Evolutionary conservation across 2,329 filamentous ascomycete species (phyloP).

Genomic region (Colletotrichum orbiculare): DNA sequence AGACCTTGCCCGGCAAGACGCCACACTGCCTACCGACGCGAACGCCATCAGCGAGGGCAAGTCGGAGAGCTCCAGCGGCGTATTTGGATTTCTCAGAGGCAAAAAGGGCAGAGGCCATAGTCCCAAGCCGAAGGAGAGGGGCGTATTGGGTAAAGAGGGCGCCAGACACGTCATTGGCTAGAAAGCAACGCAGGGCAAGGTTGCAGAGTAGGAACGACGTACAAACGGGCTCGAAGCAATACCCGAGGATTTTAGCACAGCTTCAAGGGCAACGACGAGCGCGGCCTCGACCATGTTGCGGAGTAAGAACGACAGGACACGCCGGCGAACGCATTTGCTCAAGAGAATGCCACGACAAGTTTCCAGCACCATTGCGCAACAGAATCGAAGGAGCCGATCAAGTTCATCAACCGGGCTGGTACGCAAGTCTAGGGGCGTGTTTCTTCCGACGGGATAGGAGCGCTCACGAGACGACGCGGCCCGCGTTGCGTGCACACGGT

Average conservation of each 20-base stretch:
- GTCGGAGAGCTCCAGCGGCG: slow-evolving; percentile 74
- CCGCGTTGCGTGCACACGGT: not conserved
- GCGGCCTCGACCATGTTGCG: slow-evolving; percentile 1
- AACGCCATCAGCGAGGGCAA: slow-evolving; percentile 64
- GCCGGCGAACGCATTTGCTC: not conserved
- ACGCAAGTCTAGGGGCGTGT: not conserved
- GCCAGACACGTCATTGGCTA: slow-evolving; percentile 83
- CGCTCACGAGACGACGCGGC: not conserved
- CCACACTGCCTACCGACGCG: slow-evolving; percentile 77
- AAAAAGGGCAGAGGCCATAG: slow-evolving; percentile 93
- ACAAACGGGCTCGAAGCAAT: slow-evolving; percentile 26
- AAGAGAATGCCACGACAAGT: no score
- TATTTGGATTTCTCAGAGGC: slow-evolving; percentile 88
- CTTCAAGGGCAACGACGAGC: slow-evolving; percentile 3
- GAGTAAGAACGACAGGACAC: slow-evolving; percentile 3
- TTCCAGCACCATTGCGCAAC: no score
- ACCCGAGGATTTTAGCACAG: slow-evolving; percentile 24
- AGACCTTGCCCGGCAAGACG: slow-evolving; percentile 86
- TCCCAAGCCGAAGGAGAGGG: slow-evolving; percentile 92
- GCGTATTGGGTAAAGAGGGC: slow-evolving; percentile 94
- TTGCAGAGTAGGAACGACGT: slow-evolving; percentile 26
- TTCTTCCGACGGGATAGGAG: not conserved
- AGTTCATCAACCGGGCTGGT: slow-evolving; percentile 1
- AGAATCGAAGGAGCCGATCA: no score
- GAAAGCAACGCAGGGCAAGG: slow-evolving; percentile 12